A percentile compares a stretch with the other conserved stretches of the same genome.
Evolutionary conservation across 225 moss, liverwort and hornwort genomes (phyloP).

Genomic region (Sphagnum contortum): DNA sequence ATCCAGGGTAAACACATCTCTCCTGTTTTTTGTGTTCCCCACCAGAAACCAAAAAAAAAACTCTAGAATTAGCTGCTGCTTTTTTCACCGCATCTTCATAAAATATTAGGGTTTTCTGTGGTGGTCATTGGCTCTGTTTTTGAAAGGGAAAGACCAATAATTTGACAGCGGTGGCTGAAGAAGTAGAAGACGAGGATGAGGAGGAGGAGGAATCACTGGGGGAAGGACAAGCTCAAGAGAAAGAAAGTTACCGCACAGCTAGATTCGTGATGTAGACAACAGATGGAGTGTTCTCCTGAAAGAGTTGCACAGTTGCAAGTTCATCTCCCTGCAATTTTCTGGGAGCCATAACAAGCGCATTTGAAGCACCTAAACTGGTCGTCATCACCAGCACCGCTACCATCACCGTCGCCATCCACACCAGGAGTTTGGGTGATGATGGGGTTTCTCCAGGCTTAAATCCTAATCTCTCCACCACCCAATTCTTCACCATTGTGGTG

Average conservation of each 20-base stretch:
- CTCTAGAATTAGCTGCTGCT: too few relatives aligned
- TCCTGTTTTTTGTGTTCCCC: conserved; percentile 29
- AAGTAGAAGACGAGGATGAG: too few relatives aligned
- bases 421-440: conserved; percentile 21
- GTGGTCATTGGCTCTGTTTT: too few relatives aligned
- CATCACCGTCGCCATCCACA: conserved; percentile 55
- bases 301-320: conserved; percentile 88
- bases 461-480: too few relatives aligned
- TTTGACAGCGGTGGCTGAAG: too few relatives aligned
- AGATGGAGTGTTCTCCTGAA: conserved; percentile 92
- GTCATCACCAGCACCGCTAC: conserved; percentile 58
- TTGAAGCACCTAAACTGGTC: conserved; percentile 45
- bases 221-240: too few relatives aligned
- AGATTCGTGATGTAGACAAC: conserved; percentile 99
- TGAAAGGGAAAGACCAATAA: too few relatives aligned
- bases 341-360: conserved; percentile 50
- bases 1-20: conserved; percentile 95
- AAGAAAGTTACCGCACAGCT: conserved; percentile 62
- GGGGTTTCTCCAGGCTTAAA: conserved; percentile 2
- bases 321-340: conserved; percentile 90
- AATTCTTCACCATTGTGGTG: too few relatives aligned
- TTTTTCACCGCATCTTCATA: too few relatives aligned
- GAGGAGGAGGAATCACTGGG: too few relatives aligned
- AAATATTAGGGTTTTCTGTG: too few relatives aligned
- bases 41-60: background rate